These are phyloP conservation scores for Periglandula ipomoeae DNA, from an alignment of 2,329 filamentous ascomycete species.

Conservation along the genomic window DNA sequence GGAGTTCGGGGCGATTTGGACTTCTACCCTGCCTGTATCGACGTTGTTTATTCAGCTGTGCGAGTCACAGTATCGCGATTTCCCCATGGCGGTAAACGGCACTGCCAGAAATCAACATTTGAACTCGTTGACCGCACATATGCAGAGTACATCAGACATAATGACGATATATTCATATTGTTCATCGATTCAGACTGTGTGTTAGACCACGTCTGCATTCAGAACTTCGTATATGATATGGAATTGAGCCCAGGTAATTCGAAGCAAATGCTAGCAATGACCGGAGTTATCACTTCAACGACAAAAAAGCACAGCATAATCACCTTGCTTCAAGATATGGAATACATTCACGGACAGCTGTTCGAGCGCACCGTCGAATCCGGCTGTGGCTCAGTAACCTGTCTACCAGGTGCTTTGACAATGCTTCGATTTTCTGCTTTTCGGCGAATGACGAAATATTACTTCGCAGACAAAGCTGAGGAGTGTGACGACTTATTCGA, in stretches of 20 bases:
- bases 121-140: slow-evolving; percentile 91
- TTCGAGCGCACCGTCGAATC: slow-evolving; percentile 96
- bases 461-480: slow-evolving; percentile 94
- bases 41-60: slow-evolving; percentile 72
- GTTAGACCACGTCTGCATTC: slow-evolving; percentile 79
- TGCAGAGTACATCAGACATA: slow-evolving; percentile 70
- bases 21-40: slow-evolving; percentile 80
- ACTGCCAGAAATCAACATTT: slow-evolving; percentile 90
- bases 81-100: slow-evolving; percentile 83
- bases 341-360: slow-evolving; percentile 93
- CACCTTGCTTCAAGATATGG: slow-evolving; percentile 92
- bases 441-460: slow-evolving; percentile 93
- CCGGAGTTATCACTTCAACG: slow-evolving; percentile 90
- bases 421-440: slow-evolving; percentile 96
- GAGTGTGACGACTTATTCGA: slow-evolving; percentile 95
- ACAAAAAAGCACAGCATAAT: slow-evolving; percentile 82
- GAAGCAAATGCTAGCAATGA: slow-evolving; percentile 94
- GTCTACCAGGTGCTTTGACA: slow-evolving; percentile 87
- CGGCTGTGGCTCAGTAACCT: slow-evolving; percentile 87
- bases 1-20: slow-evolving; percentile 71
- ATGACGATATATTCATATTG: slow-evolving; percentile 89
- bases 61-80: slow-evolving; percentile 89
- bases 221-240: slow-evolving; percentile 99
- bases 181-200: slow-evolving; percentile 99
- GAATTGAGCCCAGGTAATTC: slow-evolving; percentile 89